Percentiles rank a stretch among this genome's conserved stretches.
phyloP scores from a whole-genome alignment of 2,329 filamentous ascomycete genomes.

The Periconia macrospinosa region DNA sequence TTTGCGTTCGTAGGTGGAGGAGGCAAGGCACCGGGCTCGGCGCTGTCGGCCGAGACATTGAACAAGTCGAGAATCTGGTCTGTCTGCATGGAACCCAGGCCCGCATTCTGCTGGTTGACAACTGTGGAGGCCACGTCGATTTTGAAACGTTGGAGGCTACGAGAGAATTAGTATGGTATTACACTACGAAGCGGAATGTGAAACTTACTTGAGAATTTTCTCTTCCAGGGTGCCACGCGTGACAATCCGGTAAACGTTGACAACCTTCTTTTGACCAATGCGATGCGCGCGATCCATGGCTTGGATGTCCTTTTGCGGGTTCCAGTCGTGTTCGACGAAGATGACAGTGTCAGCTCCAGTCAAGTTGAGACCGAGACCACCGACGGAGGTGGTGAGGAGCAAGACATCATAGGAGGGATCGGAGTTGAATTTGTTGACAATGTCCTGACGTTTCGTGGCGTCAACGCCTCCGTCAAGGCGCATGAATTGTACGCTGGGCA shows the following conservation, averaged over 20 bases:
- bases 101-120: slow-evolving; percentile 98
- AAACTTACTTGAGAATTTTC: slow-evolving; percentile 81
- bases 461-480: slow-evolving; percentile 94
- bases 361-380: slow-evolving; percentile 89
- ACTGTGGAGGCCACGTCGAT: slow-evolving; percentile 98
- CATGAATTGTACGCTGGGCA: slow-evolving; percentile 91
- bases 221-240: slow-evolving; percentile 95
- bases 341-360: slow-evolving; percentile 98
- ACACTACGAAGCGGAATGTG: neutral
- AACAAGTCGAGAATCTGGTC: slow-evolving; percentile 98
- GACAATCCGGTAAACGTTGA: slow-evolving; percentile 97
- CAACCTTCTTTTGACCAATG: slow-evolving; percentile 99
- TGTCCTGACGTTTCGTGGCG: slow-evolving; percentile 90
- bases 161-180: slow-evolving; percentile 11
- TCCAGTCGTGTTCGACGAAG: slow-evolving; percentile 99
- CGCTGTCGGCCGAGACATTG: slow-evolving; percentile 62
- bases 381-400: slow-evolving; percentile 90
- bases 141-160: slow-evolving; percentile 95
- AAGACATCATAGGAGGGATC: slow-evolving; percentile 96
- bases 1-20: slow-evolving; percentile 53
- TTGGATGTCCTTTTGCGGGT: slow-evolving; percentile 96
- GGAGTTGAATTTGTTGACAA: slow-evolving; percentile 98
- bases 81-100: slow-evolving; percentile 93
- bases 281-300: slow-evolving; percentile 98
- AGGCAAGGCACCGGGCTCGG: slow-evolving; percentile 61